Percentiles rank a stretch among this genome's conserved stretches.
Evolutionary conservation across 139 green algal species (phyloP).

Genomic region (Astrephomene gubernaculifera): DNA sequence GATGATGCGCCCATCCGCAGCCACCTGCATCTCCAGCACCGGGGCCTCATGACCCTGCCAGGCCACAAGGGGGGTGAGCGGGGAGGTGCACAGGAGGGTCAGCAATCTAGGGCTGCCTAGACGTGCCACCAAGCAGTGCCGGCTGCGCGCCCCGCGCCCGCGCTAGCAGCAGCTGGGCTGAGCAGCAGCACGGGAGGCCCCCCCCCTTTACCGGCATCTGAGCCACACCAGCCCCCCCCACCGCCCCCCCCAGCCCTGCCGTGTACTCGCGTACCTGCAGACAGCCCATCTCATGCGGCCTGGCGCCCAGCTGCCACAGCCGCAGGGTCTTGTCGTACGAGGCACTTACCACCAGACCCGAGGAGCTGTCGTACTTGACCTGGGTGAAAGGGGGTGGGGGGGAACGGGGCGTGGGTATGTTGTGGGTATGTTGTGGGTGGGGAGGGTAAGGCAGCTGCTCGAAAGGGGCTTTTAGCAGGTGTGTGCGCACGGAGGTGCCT

Average conservation of each 20-base stretch:
- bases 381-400: neutral
- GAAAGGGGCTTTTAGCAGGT: no score
- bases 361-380: constrained; percentile 48
- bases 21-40: constrained; percentile 61
- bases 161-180: no score
- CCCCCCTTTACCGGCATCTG: no score
- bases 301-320: constrained; percentile 62
- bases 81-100: no score
- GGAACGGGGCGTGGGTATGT: neutral
- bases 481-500: no score
- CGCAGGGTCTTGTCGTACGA: constrained; percentile 78
- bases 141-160: no score
- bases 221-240: no score
- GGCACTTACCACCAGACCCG: constrained; percentile 41
- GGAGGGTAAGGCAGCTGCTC: neutral
- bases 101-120: no score
- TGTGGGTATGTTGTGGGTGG: neutral
- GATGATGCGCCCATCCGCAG: constrained; percentile 2
- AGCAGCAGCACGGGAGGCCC: no score
- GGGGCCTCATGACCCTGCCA: constrained; percentile 52
- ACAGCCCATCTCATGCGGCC: constrained; percentile 47
- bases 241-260: no score
- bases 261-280: constrained; percentile 40
- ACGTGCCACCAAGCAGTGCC: no score
- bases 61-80: no score